Percentiles rank a stretch among this genome's conserved stretches.
phyloP scores from a whole-genome alignment of 805 yeast genomes.

The Wickerhamomyces rabaulensis region DNA sequence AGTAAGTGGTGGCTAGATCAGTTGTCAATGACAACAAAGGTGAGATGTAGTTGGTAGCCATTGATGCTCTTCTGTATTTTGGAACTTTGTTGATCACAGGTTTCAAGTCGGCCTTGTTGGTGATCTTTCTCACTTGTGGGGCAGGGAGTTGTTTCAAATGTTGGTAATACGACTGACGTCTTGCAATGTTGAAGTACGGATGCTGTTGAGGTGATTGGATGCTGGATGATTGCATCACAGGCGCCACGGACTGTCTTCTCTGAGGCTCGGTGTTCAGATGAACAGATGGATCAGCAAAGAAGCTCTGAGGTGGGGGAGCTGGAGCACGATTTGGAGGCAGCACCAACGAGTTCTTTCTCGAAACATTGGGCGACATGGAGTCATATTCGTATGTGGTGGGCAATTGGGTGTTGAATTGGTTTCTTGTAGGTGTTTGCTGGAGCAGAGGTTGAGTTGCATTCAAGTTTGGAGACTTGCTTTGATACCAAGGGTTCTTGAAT shows the following conservation, averaged over 20 bases:
- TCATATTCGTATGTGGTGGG: slow-evolving; percentile 48
- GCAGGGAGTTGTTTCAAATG: slow-evolving; percentile 31
- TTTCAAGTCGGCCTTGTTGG: slow-evolving; percentile 44
- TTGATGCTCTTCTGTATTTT: slow-evolving; percentile 64
- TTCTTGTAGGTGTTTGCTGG: slow-evolving; percentile 1
- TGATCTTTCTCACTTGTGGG: slow-evolving; percentile 45
- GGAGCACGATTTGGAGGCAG: slow-evolving; percentile 42
- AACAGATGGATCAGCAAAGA: slow-evolving; percentile 26
- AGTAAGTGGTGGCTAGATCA: slow-evolving; percentile 71
- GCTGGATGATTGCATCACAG: not conserved
- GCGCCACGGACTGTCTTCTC: slow-evolving; percentile 31
- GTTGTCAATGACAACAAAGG: slow-evolving; percentile 80
- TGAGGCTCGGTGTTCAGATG: slow-evolving; percentile 24
- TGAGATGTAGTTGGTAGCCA: slow-evolving; percentile 58
- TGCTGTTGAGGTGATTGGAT: slow-evolving; percentile 4
- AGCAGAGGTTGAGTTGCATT: not conserved
- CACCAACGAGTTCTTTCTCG: slow-evolving; percentile 24
- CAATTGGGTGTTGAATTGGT: slow-evolving; percentile 27
- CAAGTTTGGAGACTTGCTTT: slow-evolving; percentile 12
- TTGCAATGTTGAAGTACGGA: slow-evolving; percentile 9
- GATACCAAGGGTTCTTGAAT: slow-evolving; percentile 25
- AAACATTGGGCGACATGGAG: slow-evolving; percentile 12
- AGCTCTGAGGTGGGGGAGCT: slow-evolving; percentile 36
- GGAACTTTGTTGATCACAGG: slow-evolving; percentile 61
- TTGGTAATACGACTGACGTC: slow-evolving; percentile 24